Conservation (phyloP, 192 early-diverging fungal genomes). For the Allomyces javanicus region DNA sequence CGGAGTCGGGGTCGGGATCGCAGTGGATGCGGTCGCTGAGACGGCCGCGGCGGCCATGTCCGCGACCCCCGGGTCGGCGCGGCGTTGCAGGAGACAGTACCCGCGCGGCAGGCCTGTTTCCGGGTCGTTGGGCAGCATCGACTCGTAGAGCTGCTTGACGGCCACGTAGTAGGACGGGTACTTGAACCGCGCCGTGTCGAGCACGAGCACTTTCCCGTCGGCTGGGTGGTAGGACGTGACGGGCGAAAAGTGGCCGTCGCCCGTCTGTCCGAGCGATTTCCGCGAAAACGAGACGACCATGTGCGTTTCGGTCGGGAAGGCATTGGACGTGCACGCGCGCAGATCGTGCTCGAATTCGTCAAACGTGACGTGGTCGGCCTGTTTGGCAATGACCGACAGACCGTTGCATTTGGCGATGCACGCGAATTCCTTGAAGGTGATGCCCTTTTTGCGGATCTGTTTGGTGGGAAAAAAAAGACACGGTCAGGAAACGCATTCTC, state of each 20-base stretch:
- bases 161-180: conserved; percentile 75
- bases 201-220: conserved; percentile 52
- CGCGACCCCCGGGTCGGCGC: background rate
- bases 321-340: conserved; percentile 31
- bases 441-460: conserved; percentile 59
- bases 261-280: conserved; percentile 57
- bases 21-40: background rate
- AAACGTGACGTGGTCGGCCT: conserved; percentile 34
- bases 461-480: conserved; percentile 12
- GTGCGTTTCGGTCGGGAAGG: conserved; percentile 35
- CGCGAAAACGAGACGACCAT: conserved; percentile 81
- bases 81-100: conserved; percentile 53
- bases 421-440: conserved; percentile 76
- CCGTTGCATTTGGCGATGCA: conserved; percentile 82
- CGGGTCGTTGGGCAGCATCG: conserved; percentile 58
- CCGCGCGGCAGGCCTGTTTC: conserved; percentile 67
- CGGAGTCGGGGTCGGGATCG: too few relatives aligned
- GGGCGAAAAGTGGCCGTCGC: conserved; percentile 88
- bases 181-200: conserved; percentile 78
- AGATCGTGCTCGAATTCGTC: conserved; percentile 70
- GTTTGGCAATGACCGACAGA: conserved; percentile 42
- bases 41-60: background rate
- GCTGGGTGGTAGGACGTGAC: conserved; percentile 62
- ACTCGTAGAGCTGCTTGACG: conserved; percentile 50
- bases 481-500: too few relatives aligned